These are phyloP conservation scores for Leishmania amazonensis DNA, from an alignment of 208 protist species.

Conservation along the genomic window DNA sequence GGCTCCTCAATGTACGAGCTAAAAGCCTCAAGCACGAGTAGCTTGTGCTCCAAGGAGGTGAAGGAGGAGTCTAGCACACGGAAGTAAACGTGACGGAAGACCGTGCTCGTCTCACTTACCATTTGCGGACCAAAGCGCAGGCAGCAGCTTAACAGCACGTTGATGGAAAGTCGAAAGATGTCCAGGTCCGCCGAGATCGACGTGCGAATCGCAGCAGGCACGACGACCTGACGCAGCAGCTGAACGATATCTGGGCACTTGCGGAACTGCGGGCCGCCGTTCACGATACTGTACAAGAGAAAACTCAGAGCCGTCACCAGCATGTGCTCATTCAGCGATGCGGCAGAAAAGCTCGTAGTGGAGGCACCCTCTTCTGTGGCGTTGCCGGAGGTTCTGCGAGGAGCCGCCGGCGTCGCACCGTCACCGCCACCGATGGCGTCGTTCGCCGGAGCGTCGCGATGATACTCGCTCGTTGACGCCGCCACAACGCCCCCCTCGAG, in stretches of 20 bases:
- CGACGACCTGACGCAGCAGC: slow-evolving; percentile 81
- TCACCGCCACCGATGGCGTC: background rate
- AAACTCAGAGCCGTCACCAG: slow-evolving; percentile 56
- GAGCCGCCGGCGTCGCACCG: background rate
- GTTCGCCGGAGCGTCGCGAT: background rate
- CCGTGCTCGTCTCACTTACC: slow-evolving; percentile 92
- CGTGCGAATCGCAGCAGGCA: slow-evolving; percentile 85
- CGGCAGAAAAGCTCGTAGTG: slow-evolving; percentile 12
- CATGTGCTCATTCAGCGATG: slow-evolving; percentile 24
- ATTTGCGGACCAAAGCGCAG: slow-evolving; percentile 90
- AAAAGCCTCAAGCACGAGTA: slow-evolving; percentile 89
- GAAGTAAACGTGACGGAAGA: slow-evolving; percentile 94
- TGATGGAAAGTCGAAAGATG: slow-evolving; percentile 91
- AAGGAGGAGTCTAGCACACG: slow-evolving; percentile 88
- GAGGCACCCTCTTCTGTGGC: slow-evolving; percentile 7
- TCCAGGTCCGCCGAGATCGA: slow-evolving; percentile 79
- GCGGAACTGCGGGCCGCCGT: slow-evolving; percentile 90
- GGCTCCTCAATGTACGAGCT: slow-evolving; percentile 92
- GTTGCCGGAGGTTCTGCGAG: background rate
- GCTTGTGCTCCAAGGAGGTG: slow-evolving; percentile 89
- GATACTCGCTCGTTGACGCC: background rate
- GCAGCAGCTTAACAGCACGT: slow-evolving; percentile 90
- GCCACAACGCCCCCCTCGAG: background rate
- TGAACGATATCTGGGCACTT: slow-evolving; percentile 60
- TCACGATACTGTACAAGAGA: slow-evolving; percentile 81